Conservation (phyloP, 768 basidiomycete species). For the Panaeolus papilionaceus region DNA sequence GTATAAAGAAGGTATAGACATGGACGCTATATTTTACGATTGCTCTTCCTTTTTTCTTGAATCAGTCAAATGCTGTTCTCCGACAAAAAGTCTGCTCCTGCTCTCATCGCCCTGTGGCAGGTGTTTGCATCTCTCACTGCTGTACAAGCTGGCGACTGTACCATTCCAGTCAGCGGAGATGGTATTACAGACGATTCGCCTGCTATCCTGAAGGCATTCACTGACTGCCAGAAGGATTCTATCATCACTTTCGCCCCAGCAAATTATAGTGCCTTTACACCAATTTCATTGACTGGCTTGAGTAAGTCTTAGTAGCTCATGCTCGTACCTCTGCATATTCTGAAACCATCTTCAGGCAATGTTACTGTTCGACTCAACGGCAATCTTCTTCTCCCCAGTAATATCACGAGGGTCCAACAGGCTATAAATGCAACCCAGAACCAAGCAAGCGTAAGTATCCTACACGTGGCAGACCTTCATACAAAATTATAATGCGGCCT, state of each 20-base stretch:
- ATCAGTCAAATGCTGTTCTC: background rate
- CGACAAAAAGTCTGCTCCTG: conserved; percentile 12
- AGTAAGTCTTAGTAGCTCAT: conserved; percentile 27
- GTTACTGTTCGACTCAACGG: conserved; percentile 49
- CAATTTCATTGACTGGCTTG: conserved; percentile 39
- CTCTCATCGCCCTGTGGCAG: conserved; percentile 7
- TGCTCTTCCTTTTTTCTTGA: background rate
- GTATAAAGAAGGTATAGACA: background rate
- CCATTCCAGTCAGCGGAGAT: conserved; percentile 33
- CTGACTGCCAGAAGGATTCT: conserved; percentile 39
- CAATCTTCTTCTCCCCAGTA: conserved; percentile 50
- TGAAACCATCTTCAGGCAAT: conserved; percentile 34
- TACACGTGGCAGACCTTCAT: background rate
- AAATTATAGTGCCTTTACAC: conserved; percentile 45
- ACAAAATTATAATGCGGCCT: conserved; percentile 3
- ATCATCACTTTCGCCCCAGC: conserved; percentile 40
- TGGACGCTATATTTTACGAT: background rate
- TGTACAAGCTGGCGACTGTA: conserved; percentile 29
- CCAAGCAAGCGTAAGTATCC: conserved; percentile 40
- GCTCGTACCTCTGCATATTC: background rate
- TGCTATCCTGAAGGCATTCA: conserved; percentile 41
- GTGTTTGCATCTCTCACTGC: conserved; percentile 13
- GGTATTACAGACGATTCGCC: conserved; percentile 40
- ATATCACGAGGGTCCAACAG: conserved; percentile 48
- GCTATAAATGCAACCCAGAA: conserved; percentile 44